These are phyloP conservation scores for Ceratocystis variospora DNA, from an alignment of 2,329 filamentous ascomycete species.

Conservation along the genomic window DNA sequence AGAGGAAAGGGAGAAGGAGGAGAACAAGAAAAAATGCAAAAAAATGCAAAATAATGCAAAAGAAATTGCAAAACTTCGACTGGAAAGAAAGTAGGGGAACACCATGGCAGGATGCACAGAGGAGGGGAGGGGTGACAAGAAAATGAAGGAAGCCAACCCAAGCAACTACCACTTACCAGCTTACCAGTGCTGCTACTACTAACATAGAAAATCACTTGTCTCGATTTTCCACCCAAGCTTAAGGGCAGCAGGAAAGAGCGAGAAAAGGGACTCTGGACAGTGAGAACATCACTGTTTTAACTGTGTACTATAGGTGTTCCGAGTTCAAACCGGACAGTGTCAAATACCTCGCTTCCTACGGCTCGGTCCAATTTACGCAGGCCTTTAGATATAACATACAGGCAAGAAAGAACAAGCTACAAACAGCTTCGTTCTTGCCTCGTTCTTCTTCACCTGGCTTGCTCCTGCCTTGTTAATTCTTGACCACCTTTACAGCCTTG, in stretches of 20 bases:
- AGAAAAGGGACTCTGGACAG: neutral
- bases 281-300: neutral
- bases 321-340: neutral
- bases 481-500: neutral
- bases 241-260: neutral
- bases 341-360: neutral
- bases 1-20: neutral
- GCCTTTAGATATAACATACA: neutral
- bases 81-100: neutral
- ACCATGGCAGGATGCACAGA: neutral
- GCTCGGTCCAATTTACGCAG: neutral
- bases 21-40: neutral
- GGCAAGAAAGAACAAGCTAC: neutral
- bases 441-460: neutral
- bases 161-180: slow-evolving; percentile 4
- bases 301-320: neutral
- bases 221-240: neutral
- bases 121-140: neutral
- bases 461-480: slow-evolving; percentile 1
- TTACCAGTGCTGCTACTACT: neutral
- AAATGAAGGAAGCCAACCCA: neutral
- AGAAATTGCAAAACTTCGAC: neutral
- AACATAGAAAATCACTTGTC: neutral
- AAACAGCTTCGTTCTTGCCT: neutral
- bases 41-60: no score